Percentiles rank a stretch among this genome's conserved stretches.
These are phyloP conservation scores for Populus tremula DNA, from an alignment of 345 rosid genomes.

Conservation along the genomic window DNA sequence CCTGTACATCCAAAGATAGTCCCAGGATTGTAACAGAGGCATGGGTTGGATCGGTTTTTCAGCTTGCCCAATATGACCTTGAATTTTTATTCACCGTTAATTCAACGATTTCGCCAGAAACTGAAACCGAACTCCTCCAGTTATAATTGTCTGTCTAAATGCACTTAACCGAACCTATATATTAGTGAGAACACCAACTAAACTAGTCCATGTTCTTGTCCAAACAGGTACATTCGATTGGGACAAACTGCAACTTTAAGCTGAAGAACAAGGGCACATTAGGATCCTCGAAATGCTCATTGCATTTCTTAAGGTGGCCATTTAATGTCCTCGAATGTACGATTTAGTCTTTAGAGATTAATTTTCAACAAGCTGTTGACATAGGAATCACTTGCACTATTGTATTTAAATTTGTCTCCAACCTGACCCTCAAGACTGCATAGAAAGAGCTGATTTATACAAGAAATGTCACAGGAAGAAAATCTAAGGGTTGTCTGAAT, in stretches of 20 bases:
- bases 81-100: not conserved
- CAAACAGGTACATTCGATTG: not conserved
- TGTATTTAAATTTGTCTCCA: not conserved
- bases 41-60: not conserved
- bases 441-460: not conserved
- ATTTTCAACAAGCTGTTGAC: not conserved
- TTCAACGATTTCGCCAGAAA: not conserved
- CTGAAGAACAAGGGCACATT: not conserved
- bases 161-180: not conserved
- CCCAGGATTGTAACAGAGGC: not conserved
- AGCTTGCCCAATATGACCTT: not conserved
- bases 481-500: not conserved
- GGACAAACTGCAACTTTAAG: slow-evolving; percentile 3
- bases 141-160: not conserved
- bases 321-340: not conserved
- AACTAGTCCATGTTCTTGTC: not conserved
- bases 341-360: not conserved
- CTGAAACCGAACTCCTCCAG: not conserved
- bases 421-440: not conserved
- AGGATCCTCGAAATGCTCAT: not conserved
- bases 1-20: not conserved
- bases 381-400: not conserved
- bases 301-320: not conserved
- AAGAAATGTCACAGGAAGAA: not conserved
- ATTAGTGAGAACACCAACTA: not conserved